Base-by-base conservation (phyloP, 352 stramenopile species). In the Phytophthora boehmeriae region DNA sequence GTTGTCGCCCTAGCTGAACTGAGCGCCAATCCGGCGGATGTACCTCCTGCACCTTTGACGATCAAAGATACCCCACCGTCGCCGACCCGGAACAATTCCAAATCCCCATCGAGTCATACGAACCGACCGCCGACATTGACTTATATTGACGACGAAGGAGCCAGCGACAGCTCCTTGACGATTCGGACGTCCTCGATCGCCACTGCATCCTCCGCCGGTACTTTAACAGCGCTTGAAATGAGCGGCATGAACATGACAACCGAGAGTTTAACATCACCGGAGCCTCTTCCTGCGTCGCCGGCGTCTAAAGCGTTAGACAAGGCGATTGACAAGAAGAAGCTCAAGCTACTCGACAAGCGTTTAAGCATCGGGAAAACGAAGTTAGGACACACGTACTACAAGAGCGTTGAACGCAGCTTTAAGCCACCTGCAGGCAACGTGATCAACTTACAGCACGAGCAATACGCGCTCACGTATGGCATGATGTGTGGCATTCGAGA, bases 401-500 rank as follows among this genome's bases (percentile, higher is more conserved):
- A 81, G 22, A 62, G 65, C 10, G 66, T 69, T n/a, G 70, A 82
- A 34, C 70, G 78, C 25, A 83, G 70, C 39, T 89, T 89, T 61
- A 89, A 87, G 50, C 75, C 83, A 34, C 86, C 83, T 4, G 75
- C 68, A 23, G 85, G 84, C 27, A 90, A 91, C 45, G 82, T 91
- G 30, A 93, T 92, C 58, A 75, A 93, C 54, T 66, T 83, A 19
- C 69, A 95, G 71, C 96, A 99, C 68, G 96, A 98, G 66, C 87
- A 99, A 63, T 99, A 99, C 75, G 94, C 96, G 42, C 83, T 99
- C 19, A 98, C 97, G 13, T 98, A 99, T 69, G 97, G 97, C 51
- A 98, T 99, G 71, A 99, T 99, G 97, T 96, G 98, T 39, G 97
- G 97, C 19, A 98, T 99, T 53, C 83, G 97, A 36, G 97, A 97